Base-by-base conservation (phyloP, 768 basidiomycete species). In the Cystofilobasidium capitatum region DNA sequence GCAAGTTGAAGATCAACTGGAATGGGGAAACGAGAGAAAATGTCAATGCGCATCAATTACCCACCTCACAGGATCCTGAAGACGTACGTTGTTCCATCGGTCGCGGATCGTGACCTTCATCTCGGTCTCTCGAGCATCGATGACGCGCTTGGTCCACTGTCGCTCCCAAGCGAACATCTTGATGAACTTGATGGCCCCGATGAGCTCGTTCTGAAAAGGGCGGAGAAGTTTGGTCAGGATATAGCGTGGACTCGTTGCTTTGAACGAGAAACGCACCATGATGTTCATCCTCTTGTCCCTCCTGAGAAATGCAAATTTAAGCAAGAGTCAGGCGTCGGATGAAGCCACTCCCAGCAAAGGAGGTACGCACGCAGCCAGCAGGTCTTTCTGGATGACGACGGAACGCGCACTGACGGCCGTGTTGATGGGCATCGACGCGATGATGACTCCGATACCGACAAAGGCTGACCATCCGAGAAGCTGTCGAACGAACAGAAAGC, bases 161-260 rank as follows among this genome's bases (percentile, higher is more conserved):
- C 85, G 81, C 71, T 88, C 87, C 82, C 88, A 89, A 0, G 87
- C 87, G 69, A 89, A 89, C 80, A 89, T 88, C 75, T 89, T 60
- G 61, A 71, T 69, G 42, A 40, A 84, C 65, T 44, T 58, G 36
- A 69, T 69, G 1, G 62, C 57, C 20, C 47, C 57, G 24, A 69
- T 64, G 20, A 69, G 59, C 57, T 69, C 68, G 45, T 60, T 69
- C 45, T 64, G 60, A 42, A 14, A 12, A 39, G 39, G 3, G 36
- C n/a, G 37, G 55, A 24, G 36, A 7, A 5, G 20, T 8, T 64
- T 24, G 24, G 36, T 10, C 20, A 13, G 26, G 12, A 3, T 13
- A 35, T 8, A 36, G 55, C 35, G 10, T 29, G 35, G n/a, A n/a
- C n/a, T n/a, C n/a, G n/a, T n/a, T n/a, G n/a, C n/a, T n/a, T n/a